Base-by-base conservation (phyloP, 2,329 filamentous ascomycete genomes). In the Falciphora oryzae region DNA sequence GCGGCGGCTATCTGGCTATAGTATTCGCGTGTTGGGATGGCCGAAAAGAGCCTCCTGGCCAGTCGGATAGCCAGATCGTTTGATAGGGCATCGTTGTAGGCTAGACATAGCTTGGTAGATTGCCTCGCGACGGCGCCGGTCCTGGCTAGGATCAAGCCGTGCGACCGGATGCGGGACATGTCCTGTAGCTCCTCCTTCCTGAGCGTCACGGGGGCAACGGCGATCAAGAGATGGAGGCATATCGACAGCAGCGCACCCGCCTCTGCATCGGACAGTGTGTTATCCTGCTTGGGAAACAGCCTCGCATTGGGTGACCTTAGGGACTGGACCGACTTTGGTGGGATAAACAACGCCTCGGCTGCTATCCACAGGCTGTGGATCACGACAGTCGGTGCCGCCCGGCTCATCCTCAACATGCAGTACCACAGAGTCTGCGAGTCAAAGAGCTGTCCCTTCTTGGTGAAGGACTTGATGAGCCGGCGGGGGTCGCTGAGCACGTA, bases 341-440 rank as follows among this genome's bases (percentile, higher is more conserved):
- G 80, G n/a, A 79, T 75, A 68, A 89, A 89, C 5, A 89, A 75
- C 60, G 79, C 79, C 10, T 80, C 82, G 1, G 86, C 79, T 7
- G 85, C 84, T 67, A 85, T 78, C 88, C 88, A 90, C 6, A 90
- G 77, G 69, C 85, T 87, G 70, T 89, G 83, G 63, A 88, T 83
- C 2, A 89, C 85, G 27, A 89, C 72, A 60, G 77, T 84, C 5
- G 85, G 84, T 22, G 82, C 80, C 57, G 82, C 80, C 61, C 84
- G 79, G 6, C 83, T 86, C 73, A 89, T 75, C 65, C 83, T 82
- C 64, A 87, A 74, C 80, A 87, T 86, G 69, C 83, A 85, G 70
- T 86, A 88, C 85, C 83, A 89, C 1, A 87, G 75, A 18, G 81
- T 84, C 63, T 85, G 84, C 1, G 85, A 87, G 71, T 89, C 85